A percentile compares a stretch with the other conserved stretches of the same genome.
These are phyloP conservation scores for Trametes cubensis DNA, from an alignment of 768 basidiomycete genomes.

Conservation along the genomic window DNA sequence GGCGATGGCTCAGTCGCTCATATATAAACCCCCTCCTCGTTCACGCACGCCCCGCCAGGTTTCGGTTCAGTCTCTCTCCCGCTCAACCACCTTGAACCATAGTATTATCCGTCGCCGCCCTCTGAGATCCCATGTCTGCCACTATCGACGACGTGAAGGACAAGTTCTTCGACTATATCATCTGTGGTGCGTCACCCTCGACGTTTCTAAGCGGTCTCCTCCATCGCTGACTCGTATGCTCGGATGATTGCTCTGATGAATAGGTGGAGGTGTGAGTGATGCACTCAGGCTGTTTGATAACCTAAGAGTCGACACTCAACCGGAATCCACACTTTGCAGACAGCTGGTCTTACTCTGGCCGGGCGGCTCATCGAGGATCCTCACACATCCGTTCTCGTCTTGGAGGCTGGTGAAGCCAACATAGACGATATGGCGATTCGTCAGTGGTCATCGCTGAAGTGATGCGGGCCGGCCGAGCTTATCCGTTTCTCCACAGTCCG, in stretches of 20 bases:
- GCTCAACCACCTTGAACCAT: neutral
- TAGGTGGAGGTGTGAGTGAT: conserved; percentile 26
- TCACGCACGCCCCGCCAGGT: neutral
- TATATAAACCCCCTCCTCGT: conserved; percentile 8
- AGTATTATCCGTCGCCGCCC: neutral
- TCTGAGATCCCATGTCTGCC: conserved; percentile 5
- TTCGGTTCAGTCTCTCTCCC: neutral
- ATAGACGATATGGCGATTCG: conserved; percentile 22
- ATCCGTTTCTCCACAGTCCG: conserved; percentile 18
- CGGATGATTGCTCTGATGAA: neutral
- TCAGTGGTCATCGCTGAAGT: conserved; percentile 4
- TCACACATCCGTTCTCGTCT: conserved; percentile 39
- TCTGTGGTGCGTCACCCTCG: conserved; percentile 17
- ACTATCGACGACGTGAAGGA: conserved; percentile 23
- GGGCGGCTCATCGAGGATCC: conserved; percentile 42
- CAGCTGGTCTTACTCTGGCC: conserved; percentile 45
- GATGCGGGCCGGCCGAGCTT: neutral
- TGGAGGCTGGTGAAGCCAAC: conserved; percentile 36
- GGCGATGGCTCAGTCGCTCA: neutral
- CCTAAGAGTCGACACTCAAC: neutral
- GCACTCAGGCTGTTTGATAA: no score
- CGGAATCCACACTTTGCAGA: neutral
- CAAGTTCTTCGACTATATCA: conserved; percentile 28
- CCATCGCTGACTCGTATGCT: neutral
- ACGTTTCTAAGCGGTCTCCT: neutral